Evolutionary conservation across 805 yeast species (phyloP).

Genomic region (Candida boidinii): DNA sequence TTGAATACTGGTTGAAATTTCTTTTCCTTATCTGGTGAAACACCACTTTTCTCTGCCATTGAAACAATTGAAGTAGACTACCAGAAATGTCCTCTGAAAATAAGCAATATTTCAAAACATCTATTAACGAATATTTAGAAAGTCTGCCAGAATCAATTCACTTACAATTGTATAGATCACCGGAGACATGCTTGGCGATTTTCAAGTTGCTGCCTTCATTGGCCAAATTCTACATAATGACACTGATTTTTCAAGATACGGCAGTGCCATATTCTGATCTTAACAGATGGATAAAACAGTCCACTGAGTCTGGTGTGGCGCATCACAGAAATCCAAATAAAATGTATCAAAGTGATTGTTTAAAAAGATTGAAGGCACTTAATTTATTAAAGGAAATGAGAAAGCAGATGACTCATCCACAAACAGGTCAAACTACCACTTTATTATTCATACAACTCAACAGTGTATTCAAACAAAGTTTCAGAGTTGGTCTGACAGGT

Average conservation of each 20-base stretch:
- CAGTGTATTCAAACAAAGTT: constrained; percentile 63
- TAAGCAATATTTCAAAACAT: constrained; percentile 63
- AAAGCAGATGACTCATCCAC: constrained; percentile 24
- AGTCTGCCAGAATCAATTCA: constrained; percentile 86
- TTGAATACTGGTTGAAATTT: too few species aligned
- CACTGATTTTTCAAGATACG: constrained; percentile 74
- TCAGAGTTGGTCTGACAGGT: constrained; percentile 81
- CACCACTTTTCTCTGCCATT: too few species aligned
- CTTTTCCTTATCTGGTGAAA: too few species aligned
- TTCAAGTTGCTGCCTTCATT: constrained; percentile 80
- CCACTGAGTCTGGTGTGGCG: constrained; percentile 8
- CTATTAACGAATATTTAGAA: constrained; percentile 84
- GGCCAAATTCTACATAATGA: constrained; percentile 83
- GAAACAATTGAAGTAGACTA: too few species aligned
- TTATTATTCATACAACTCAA: constrained; percentile 42
- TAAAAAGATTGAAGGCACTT: constrained; percentile 65
- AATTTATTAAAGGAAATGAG: constrained; percentile 61
- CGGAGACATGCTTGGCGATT: constrained; percentile 94
- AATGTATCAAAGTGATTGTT: constrained; percentile 62
- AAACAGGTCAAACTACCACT: constrained; percentile 22
- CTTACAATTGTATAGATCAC: constrained; percentile 70
- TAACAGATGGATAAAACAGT: constrained; percentile 62
- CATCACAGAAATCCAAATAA: constrained; percentile 23
- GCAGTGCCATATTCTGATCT: constrained; percentile 60
- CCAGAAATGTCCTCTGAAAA: too few species aligned